These are phyloP conservation scores for Bryoglossum gracile DNA, from an alignment of 495 filamentous ascomycete species.

Conservation along the genomic window DNA sequence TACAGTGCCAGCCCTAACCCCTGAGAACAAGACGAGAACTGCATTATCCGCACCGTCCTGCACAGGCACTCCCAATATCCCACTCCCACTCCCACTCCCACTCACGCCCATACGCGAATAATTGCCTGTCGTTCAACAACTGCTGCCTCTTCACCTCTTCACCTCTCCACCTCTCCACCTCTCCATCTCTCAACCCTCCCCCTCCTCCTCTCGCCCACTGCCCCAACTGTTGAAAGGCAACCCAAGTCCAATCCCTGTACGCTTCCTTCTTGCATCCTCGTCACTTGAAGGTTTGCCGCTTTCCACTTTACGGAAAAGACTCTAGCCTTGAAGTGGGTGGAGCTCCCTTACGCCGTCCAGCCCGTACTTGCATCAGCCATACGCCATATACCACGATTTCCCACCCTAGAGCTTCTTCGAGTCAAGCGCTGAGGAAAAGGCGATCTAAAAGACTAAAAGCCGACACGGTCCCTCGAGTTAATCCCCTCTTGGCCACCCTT, in stretches of 20 bases:
- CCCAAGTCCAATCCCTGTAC: not conserved
- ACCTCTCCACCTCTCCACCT: not conserved
- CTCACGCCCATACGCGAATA: too few relatives aligned
- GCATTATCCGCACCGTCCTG: too few relatives aligned
- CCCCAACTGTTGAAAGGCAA: too few relatives aligned
- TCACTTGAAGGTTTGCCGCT: conserved; percentile 15
- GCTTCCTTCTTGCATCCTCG: too few relatives aligned
- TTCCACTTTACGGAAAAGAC: conserved; percentile 7
- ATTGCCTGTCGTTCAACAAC: too few relatives aligned
- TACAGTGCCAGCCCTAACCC: too few relatives aligned
- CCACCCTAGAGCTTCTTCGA: conserved; percentile 1
- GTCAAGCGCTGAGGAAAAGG: conserved; percentile 15
- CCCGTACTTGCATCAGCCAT: conserved; percentile 15
- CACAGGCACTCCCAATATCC: too few relatives aligned
- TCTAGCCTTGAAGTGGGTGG: not conserved
- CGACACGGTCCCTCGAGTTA: conserved; percentile 13
- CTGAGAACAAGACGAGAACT: too few relatives aligned
- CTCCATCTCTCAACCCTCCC: not conserved
- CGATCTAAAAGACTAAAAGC: conserved; percentile 11
- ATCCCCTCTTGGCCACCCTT: conserved; percentile 14
- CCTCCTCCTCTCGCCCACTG: too few relatives aligned
- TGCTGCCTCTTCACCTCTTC: not conserved
- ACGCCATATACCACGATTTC: conserved; percentile 14
- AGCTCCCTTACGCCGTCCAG: conserved; percentile 11
- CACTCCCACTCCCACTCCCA: too few relatives aligned